These are phyloP conservation scores for Inonotus obliquus DNA, from an alignment of 1,284 basidiomycete species.

Conservation along the genomic window DNA sequence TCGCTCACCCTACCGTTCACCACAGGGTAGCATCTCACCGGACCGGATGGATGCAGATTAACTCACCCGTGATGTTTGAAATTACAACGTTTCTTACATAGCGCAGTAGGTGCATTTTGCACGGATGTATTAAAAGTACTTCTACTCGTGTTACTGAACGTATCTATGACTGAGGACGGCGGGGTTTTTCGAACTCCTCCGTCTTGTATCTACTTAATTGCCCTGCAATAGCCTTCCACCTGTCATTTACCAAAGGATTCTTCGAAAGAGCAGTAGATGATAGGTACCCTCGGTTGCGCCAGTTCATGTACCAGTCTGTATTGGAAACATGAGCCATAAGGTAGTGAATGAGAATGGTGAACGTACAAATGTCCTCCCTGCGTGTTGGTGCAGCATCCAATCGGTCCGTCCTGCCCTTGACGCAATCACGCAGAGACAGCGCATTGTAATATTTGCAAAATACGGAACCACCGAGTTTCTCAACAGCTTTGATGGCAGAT, in stretches of 20 bases:
- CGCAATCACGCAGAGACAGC: slow-evolving; percentile 76
- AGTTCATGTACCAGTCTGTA: slow-evolving; percentile 73
- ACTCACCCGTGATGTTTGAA: background rate
- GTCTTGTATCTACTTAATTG: slow-evolving; percentile 58
- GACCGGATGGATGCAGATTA: slow-evolving; percentile 43
- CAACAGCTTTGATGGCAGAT: slow-evolving; percentile 82
- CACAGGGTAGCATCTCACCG: slow-evolving; percentile 55
- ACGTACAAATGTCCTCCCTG: slow-evolving; percentile 79
- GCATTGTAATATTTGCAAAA: slow-evolving; percentile 92
- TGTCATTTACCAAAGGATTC: slow-evolving; percentile 60
- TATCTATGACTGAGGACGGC: background rate
- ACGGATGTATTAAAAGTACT: background rate
- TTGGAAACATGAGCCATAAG: background rate
- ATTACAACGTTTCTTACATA: no score
- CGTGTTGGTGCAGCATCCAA: slow-evolving; percentile 76
- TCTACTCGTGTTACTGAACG: background rate
- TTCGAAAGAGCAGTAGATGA: slow-evolving; percentile 50
- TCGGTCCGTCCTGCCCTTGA: slow-evolving; percentile 68
- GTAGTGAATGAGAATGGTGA: slow-evolving; percentile 8
- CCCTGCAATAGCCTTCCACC: slow-evolving; percentile 61
- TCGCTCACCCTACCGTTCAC: slow-evolving; percentile 43
- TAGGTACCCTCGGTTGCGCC: slow-evolving; percentile 70
- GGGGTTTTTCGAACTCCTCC: slow-evolving; percentile 30
- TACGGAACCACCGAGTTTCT: slow-evolving; percentile 78
- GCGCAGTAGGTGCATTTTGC: background rate